A percentile compares a stretch with the other conserved stretches of the same genome.
Conservation (phyloP, 2,329 filamentous ascomycete genomes). For the Amauroascus niger region DNA sequence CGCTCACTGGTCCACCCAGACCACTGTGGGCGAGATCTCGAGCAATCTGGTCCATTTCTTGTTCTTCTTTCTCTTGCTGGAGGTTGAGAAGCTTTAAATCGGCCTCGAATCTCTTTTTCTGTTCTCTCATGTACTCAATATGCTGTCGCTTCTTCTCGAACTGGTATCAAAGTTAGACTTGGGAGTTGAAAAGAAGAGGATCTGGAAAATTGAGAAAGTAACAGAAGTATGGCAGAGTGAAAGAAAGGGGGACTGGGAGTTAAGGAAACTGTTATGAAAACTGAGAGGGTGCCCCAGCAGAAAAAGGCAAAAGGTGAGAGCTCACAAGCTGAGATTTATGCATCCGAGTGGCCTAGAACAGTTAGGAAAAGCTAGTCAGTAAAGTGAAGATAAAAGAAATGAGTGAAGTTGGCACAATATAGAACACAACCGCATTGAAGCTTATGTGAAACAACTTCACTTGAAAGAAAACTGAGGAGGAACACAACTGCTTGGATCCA, state of each 20-base stretch:
- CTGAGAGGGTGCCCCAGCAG: neutral
- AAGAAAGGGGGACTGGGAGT: neutral
- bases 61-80: conserved; percentile 70
- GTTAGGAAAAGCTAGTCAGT: conserved; percentile 7
- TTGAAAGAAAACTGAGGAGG: neutral
- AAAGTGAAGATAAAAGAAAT: conserved; percentile 7
- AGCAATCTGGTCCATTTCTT: conserved; percentile 75
- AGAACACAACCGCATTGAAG: conserved; percentile 2
- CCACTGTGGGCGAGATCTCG: conserved; percentile 58
- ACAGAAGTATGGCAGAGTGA: conserved; percentile 5
- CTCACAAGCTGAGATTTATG: conserved; percentile 23
- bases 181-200: neutral
- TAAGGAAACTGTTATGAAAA: neutral
- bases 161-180: conserved; percentile 46
- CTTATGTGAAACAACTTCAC: conserved; percentile 7
- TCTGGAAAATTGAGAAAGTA: conserved; percentile 6
- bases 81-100: conserved; percentile 86
- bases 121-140: conserved; percentile 82
- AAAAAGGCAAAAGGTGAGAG: conserved; percentile 9
- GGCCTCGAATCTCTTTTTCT: conserved; percentile 79
- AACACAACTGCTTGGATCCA: neutral
- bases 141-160: conserved; percentile 89
- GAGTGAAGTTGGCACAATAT: neutral
- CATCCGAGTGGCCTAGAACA: conserved; percentile 22
- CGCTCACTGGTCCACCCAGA: conserved; percentile 67